A percentile compares a stretch with the other conserved stretches of the same genome.
Conservation (phyloP, 345 rosid genomes). For the Cardamine occulta region DNA sequence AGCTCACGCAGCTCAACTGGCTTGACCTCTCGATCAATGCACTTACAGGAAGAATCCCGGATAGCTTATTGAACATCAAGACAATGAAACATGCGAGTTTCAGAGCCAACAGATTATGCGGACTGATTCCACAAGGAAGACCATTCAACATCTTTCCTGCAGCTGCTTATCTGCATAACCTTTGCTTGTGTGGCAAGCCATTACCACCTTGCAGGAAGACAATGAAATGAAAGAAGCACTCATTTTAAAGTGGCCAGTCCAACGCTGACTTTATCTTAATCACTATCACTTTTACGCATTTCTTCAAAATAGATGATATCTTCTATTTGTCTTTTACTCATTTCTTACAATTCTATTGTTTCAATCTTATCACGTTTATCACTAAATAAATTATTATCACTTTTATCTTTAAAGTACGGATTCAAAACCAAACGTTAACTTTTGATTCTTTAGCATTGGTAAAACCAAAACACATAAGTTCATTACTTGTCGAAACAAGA, state of each 20-base stretch:
- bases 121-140: conserved; percentile 88
- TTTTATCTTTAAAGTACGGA: neutral
- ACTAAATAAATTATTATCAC: conserved; percentile 28
- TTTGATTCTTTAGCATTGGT: neutral
- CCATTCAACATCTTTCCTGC: conserved; percentile 81
- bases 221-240: conserved; percentile 35
- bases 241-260: conserved; percentile 52
- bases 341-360: conserved; percentile 36
- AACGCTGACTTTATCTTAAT: conserved; percentile 64
- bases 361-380: conserved; percentile 17
- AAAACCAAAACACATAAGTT: neutral
- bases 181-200: conserved; percentile 93
- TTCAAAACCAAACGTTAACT: neutral
- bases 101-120: conserved; percentile 89
- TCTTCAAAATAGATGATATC: conserved; percentile 40
- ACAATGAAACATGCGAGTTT: conserved; percentile 70
- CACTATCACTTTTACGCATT: conserved; percentile 41
- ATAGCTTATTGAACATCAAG: conserved; percentile 58
- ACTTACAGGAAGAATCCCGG: conserved; percentile 74
- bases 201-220: conserved; percentile 71
- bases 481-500: conserved; percentile 6
- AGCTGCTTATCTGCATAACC: conserved; percentile 83
- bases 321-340: conserved; percentile 36
- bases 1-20: conserved; percentile 65
- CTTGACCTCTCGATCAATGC: conserved; percentile 76